Percentiles rank a stretch among this genome's conserved stretches.
Conservation (phyloP, 108 stramenopile genomes). For the Cyclotella kingstonii region DNA sequence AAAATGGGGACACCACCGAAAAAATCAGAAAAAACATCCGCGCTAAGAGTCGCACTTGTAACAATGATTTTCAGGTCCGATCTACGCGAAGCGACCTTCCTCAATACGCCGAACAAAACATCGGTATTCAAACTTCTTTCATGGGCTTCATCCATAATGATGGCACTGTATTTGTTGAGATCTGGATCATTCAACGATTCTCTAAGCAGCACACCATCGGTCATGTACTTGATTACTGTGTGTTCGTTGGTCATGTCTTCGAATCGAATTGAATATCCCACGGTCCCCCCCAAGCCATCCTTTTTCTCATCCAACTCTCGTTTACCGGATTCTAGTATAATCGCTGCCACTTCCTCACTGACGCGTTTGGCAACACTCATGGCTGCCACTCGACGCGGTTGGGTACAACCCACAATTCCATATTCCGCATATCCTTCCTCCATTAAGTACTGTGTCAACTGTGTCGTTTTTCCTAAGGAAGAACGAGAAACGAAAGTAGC, state of each 20-base stretch:
- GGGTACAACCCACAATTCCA: constrained; percentile 96
- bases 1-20: constrained; percentile 98
- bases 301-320: constrained; percentile 50
- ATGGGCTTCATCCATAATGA: constrained; percentile 99
- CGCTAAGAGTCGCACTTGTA: constrained; percentile 95
- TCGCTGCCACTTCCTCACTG: constrained; percentile 90
- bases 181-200: constrained; percentile 95
- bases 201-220: constrained; percentile 95
- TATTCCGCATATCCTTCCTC: constrained; percentile 93
- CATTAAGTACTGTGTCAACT: constrained; percentile 96
- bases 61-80: constrained; percentile 97
- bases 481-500: background rate
- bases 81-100: constrained; percentile 89
- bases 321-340: constrained; percentile 52
- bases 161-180: constrained; percentile 89
- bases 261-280: constrained; percentile 99
- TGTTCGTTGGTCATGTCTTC: constrained; percentile 91
- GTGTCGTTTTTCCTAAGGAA: constrained; percentile 92
- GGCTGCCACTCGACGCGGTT: constrained; percentile 95
- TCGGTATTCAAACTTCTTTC: constrained; percentile 96
- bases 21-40: constrained; percentile 92
- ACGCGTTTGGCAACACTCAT: constrained; percentile 99
- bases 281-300: constrained; percentile 88
- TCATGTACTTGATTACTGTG: constrained; percentile 92
- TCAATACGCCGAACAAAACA: constrained; percentile 96